Base-by-base conservation (phyloP, 2,329 filamentous ascomycete genomes). In the Emmonsiellopsis sp. region DNA sequence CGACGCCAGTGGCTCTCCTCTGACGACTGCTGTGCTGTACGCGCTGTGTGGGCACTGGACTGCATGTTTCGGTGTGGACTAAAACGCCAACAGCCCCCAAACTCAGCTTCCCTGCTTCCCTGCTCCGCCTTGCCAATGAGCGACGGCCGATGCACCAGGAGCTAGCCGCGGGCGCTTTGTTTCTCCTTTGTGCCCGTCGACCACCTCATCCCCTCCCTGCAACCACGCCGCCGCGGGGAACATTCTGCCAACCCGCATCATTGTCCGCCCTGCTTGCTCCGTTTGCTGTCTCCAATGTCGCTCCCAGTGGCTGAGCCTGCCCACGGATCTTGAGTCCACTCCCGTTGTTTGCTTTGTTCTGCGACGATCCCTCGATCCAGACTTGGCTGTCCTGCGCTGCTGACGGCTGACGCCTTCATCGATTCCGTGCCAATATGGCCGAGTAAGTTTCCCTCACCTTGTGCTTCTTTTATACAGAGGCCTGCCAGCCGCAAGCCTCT, bases 371-470 rank as follows among this genome's bases (percentile, higher is more conserved):
- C n/a, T 13, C 47, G 17, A 49, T 32, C 47, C 47, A 40, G 47
- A 40, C 36, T n/a, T 13, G 9, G 10, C 17, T 52, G 42, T 45
- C 13, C 13, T 39, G 46, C 46, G 40, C 13, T 39, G 46, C 46
- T 14, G 43, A 31, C 34, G 21, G 10, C 21, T 31, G 21, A 37
- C 17, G 36, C 5, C n/a, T 31, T 13, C 17, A 5, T 48, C 14
- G 9, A 33, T 14, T 49, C 21, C 47, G 49, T 52, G 17, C 37
- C 48, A 49, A 43, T 42, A 57, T 57, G 56, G 54, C 56, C 40
- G 54, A 57, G 56, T 57, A 47, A 53, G 56, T 49, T 31, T 42
- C 31, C 6, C 39, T 36, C 47, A 39, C 36, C 47, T n/a, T 13
- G 40, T 40, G 17, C 17, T 27, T 49, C 13, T 21, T 39, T 49